phyloP scores from a whole-genome alignment of 139 green algal genomes.

The Chlorella sp. region DNA sequence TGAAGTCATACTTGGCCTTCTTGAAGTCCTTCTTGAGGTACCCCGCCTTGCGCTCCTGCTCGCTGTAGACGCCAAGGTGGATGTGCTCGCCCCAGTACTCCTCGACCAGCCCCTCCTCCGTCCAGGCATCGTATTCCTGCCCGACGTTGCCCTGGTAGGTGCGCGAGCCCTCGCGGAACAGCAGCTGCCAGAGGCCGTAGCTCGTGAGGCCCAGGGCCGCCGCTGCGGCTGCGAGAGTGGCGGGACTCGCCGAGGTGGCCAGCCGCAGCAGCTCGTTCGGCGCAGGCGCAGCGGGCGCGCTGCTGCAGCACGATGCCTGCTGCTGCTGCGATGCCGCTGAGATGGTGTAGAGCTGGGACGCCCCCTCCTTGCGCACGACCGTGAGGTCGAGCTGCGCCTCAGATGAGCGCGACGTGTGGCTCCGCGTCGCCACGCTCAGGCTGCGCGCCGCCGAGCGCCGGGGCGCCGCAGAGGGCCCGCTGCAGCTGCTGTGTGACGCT shows the following conservation, averaged over 20 bases:
- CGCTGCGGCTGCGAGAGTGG: neutral
- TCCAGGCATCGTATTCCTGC: slow-evolving; percentile 92
- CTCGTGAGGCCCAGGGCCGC: slow-evolving; percentile 1
- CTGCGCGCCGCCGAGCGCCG: too few relatives aligned
- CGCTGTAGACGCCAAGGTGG: slow-evolving; percentile 89
- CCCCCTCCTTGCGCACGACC: neutral
- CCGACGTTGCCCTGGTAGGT: slow-evolving; percentile 84
- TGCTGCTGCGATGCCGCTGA: neutral
- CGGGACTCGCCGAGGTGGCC: neutral
- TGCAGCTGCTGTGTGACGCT: too few relatives aligned
- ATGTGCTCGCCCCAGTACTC: slow-evolving; percentile 97
- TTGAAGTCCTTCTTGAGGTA: slow-evolving; percentile 92
- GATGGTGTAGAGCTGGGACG: neutral
- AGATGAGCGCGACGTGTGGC: neutral
- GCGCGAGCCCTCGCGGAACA: slow-evolving; percentile 66
- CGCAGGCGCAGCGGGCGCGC: neutral
- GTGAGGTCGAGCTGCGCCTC: neutral
- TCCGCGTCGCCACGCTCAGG: neutral
- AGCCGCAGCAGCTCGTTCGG: neutral
- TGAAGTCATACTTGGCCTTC: slow-evolving; percentile 89
- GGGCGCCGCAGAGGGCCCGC: too few relatives aligned
- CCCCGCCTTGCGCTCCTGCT: slow-evolving; percentile 57
- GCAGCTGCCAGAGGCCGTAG: neutral
- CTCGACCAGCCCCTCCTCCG: slow-evolving; percentile 77
- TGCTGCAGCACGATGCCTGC: neutral